These are phyloP conservation scores for Candolleomyces eurysporus DNA, from an alignment of 768 basidiomycete genomes.

Conservation along the genomic window DNA sequence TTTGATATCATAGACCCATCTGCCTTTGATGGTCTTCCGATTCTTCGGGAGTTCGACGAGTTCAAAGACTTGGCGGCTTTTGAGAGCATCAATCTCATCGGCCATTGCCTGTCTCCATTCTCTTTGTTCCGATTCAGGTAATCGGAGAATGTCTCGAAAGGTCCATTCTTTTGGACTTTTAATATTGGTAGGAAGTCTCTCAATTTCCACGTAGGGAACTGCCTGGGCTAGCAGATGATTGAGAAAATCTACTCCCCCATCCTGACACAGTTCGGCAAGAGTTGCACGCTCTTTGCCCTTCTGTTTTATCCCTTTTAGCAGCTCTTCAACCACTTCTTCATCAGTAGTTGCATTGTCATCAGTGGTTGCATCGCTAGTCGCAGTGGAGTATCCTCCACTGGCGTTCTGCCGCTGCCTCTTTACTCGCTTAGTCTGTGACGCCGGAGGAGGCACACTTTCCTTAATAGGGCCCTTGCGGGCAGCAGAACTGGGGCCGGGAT, in stretches of 20 bases:
- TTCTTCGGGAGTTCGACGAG: constrained; percentile 9
- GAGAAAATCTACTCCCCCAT: constrained; percentile 4
- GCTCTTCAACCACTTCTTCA: too few relatives aligned
- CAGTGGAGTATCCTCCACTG: too few relatives aligned
- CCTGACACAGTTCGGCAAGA: not conserved
- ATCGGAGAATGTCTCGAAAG: not conserved
- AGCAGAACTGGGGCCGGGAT: too few relatives aligned
- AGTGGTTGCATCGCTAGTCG: too few relatives aligned
- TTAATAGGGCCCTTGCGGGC: too few relatives aligned
- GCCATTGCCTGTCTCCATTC: constrained; percentile 7
- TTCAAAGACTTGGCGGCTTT: constrained; percentile 5
- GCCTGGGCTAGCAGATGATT: constrained; percentile 3
- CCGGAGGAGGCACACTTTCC: too few relatives aligned
- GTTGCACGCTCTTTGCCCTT: not conserved
- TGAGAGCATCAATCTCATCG: constrained; percentile 10
- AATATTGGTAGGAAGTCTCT: not conserved
- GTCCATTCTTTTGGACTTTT: constrained; percentile 2
- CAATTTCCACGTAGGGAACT: not conserved
- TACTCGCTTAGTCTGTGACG: too few relatives aligned
- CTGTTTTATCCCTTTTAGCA: too few relatives aligned
- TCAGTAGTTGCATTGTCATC: too few relatives aligned
- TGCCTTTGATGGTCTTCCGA: constrained; percentile 13
- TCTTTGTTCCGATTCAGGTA: not conserved
- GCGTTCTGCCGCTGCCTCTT: too few relatives aligned
- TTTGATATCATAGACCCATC: constrained; percentile 20